Evolutionary conservation across 1,284 basidiomycete genomes (phyloP).

Genomic region (Fistulinella staudtii): DNA sequence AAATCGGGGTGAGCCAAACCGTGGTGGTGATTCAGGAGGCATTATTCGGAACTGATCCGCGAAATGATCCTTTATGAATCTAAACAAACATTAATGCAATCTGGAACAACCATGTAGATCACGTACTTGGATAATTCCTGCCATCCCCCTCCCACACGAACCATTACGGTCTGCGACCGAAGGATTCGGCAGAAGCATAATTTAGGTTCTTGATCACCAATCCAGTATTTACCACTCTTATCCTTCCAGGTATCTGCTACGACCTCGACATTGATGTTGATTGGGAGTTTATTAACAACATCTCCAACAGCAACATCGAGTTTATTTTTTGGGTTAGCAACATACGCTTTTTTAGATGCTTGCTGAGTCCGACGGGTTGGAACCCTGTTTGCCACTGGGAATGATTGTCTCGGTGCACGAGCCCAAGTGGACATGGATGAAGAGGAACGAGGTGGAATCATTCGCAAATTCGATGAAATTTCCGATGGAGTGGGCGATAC

Average conservation of each 20-base stretch:
- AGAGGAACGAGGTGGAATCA: constrained; percentile 39
- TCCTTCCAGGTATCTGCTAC: constrained; percentile 85
- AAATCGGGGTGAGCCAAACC: constrained; percentile 33
- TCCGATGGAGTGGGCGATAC: constrained; percentile 59
- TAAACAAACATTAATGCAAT: constrained; percentile 31
- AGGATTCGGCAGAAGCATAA: constrained; percentile 90
- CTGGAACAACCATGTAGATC: not conserved
- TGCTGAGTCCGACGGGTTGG: constrained; percentile 40
- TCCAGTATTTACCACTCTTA: constrained; percentile 93
- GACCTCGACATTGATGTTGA: constrained; percentile 80
- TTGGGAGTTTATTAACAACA: constrained; percentile 84
- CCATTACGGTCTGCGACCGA: constrained; percentile 92
- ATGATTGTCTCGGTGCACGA: constrained; percentile 60
- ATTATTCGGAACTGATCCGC: constrained; percentile 72
- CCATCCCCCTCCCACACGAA: constrained; percentile 94
- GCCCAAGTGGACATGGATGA: constrained; percentile 60
- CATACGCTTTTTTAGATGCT: constrained; percentile 60
- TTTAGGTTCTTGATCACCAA: constrained; percentile 83
- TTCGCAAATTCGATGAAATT: constrained; percentile 42
- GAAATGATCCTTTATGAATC: constrained; percentile 84
- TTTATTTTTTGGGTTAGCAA: constrained; percentile 83
- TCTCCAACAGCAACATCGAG: constrained; percentile 90
- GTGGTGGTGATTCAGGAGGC: constrained; percentile 52
- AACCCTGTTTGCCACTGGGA: constrained; percentile 40
- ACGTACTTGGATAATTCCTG: constrained; percentile 81